Evolutionary conservation across 2,329 filamentous ascomycete genomes (phyloP).

Genomic region (Penicillium verrucosum): DNA sequence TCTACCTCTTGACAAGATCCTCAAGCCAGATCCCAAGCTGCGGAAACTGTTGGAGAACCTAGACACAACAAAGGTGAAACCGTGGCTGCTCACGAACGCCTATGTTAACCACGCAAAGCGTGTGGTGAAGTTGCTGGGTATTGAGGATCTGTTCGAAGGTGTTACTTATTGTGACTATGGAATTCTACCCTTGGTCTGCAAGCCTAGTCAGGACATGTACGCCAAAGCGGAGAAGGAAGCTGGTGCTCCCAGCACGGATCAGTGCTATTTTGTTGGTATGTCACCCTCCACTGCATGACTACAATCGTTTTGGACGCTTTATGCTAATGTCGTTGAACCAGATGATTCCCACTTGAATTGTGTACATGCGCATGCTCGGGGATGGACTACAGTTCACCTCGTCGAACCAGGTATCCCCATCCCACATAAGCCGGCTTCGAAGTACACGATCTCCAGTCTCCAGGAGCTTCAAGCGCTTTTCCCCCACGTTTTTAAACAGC

Average conservation of each 20-base stretch:
- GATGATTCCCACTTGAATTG: slow-evolving; percentile 89
- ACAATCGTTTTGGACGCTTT: neutral
- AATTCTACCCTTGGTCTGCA: slow-evolving; percentile 72
- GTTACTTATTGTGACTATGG: slow-evolving; percentile 93
- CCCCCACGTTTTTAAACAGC: slow-evolving; percentile 75
- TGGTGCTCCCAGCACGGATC: slow-evolving; percentile 61
- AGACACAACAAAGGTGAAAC: slow-evolving; percentile 75
- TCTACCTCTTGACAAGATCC: slow-evolving; percentile 77
- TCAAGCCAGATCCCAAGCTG: slow-evolving; percentile 73
- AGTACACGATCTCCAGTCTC: slow-evolving; percentile 72
- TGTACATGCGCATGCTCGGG: slow-evolving; percentile 68
- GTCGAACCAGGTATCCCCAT: slow-evolving; percentile 69
- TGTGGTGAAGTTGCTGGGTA: slow-evolving; percentile 73
- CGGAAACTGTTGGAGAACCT: slow-evolving; percentile 76
- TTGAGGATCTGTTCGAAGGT: slow-evolving; percentile 90
- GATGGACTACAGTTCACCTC: slow-evolving; percentile 83
- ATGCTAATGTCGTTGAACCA: slow-evolving; percentile 18
- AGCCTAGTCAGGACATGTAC: slow-evolving; percentile 80
- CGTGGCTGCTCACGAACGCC: slow-evolving; percentile 96
- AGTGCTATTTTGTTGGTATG: slow-evolving; percentile 92
- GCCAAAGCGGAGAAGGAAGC: slow-evolving; percentile 85
- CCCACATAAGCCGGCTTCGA: slow-evolving; percentile 63
- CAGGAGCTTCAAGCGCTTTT: slow-evolving; percentile 73
- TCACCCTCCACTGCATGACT: slow-evolving; percentile 15
- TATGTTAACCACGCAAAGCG: slow-evolving; percentile 83